These are phyloP conservation scores for Pichia sp. DNA, from an alignment of 1,139 yeast species.

Conservation along the genomic window DNA sequence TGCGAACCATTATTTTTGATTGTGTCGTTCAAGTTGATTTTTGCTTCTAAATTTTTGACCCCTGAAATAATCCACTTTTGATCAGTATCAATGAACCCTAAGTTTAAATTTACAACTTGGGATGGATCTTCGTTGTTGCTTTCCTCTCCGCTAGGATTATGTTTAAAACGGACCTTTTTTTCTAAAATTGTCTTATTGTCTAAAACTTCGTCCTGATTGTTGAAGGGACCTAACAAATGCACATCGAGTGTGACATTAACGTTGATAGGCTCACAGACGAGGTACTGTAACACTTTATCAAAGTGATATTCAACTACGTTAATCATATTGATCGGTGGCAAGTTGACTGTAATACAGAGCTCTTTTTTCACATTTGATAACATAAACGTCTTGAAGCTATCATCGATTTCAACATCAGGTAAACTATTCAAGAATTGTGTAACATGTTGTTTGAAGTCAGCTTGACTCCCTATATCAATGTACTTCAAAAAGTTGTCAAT, in stretches of 20 bases:
- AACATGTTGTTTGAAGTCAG: constrained; percentile 1
- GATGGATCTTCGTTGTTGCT: constrained; percentile 7
- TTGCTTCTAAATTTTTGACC: constrained; percentile 43
- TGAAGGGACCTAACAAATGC: constrained; percentile 15
- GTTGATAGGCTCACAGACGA: constrained; percentile 61
- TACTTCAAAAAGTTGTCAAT: constrained; percentile 6
- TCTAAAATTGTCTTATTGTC: constrained; percentile 16
- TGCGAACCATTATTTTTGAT: constrained; percentile 11
- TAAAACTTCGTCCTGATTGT: constrained; percentile 12
- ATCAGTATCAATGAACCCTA: constrained; percentile 40
- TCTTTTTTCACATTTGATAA: constrained; percentile 19
- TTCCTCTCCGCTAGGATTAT: constrained; percentile 15
- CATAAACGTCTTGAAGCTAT: neutral
- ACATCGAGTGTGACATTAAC: constrained; percentile 35
- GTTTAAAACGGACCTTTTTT: constrained; percentile 32
- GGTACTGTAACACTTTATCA: constrained; percentile 39
- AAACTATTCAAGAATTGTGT: neutral
- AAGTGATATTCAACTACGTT: constrained; percentile 47
- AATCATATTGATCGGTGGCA: constrained; percentile 49
- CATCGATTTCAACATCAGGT: constrained; percentile 10
- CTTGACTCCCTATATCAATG: neutral
- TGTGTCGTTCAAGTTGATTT: constrained; percentile 24
- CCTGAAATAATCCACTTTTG: constrained; percentile 70
- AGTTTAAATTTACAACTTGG: constrained; percentile 28
- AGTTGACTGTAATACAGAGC: constrained; percentile 46